A percentile compares a stretch with the other conserved stretches of the same genome.
phyloP scores from a whole-genome alignment of 225 moss, liverwort and hornwort genomes.

The Lunularia cruciata region DNA sequence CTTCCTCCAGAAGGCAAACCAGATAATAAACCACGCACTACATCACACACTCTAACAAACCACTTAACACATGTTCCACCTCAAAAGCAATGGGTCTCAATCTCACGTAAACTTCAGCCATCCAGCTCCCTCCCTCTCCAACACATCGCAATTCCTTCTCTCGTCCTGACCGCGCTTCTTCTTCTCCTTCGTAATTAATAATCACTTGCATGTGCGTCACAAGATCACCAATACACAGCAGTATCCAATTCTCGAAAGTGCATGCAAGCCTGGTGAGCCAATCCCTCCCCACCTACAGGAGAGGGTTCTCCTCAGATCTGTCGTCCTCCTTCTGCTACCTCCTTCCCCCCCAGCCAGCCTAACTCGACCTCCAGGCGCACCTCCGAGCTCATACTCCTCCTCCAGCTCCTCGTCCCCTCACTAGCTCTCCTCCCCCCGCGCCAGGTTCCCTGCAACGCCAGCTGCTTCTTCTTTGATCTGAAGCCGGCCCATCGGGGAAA shows the following conservation, averaged over 20 bases:
- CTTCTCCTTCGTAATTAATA: too few relatives aligned
- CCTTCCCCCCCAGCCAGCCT: not conserved
- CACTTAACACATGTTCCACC: not conserved
- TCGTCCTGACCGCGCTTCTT: not conserved
- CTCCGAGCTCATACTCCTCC: too few relatives aligned
- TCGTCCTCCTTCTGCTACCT: not conserved
- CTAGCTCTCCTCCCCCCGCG: not conserved
- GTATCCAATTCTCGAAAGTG: not conserved
- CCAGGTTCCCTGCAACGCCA: constrained; percentile 1
- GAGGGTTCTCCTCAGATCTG: constrained; percentile 1
- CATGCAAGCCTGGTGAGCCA: not conserved
- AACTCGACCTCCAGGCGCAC: not conserved
- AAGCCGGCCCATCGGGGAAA: not conserved
- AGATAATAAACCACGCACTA: too few relatives aligned
- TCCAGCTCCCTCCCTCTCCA: too few relatives aligned
- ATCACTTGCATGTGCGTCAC: too few relatives aligned
- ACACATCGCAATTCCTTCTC: too few relatives aligned
- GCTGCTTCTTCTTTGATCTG: not conserved
- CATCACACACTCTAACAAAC: not conserved
- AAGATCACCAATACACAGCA: not conserved
- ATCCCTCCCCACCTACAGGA: not conserved
- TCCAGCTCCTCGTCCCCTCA: not conserved
- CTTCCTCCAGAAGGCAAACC: too few relatives aligned
- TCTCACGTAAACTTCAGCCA: not conserved
- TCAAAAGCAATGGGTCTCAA: not conserved